These are phyloP conservation scores for Amanita polypyramis DNA, from an alignment of 768 basidiomycete genomes.

Conservation along the genomic window DNA sequence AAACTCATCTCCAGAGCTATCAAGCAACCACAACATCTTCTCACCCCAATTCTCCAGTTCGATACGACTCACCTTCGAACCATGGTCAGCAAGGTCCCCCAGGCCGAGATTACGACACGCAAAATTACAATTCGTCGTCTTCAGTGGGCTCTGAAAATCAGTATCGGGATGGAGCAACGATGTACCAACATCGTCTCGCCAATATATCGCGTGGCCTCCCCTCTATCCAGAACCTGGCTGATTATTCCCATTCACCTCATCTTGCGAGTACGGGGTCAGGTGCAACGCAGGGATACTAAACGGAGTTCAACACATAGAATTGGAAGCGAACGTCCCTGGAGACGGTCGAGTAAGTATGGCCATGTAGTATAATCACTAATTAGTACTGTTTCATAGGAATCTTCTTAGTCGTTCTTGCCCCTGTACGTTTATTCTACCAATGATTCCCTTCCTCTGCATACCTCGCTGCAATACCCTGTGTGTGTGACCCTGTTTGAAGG, in stretches of 20 bases:
- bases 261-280: constrained; percentile 13
- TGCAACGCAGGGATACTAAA: constrained; percentile 4
- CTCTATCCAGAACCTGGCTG: constrained; percentile 16
- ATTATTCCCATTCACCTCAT: constrained; percentile 16
- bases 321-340: background rate
- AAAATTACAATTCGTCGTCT: background rate
- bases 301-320: constrained; percentile 3
- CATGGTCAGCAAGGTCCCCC: constrained; percentile 2
- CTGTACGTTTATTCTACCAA: background rate
- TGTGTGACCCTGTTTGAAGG: background rate
- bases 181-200: constrained; percentile 16
- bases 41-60: constrained; percentile 16
- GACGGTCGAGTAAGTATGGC: background rate
- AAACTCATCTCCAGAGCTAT: constrained; percentile 22
- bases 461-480: background rate
- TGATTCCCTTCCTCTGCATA: background rate
- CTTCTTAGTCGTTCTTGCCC: background rate
- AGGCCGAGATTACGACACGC: constrained; percentile 3
- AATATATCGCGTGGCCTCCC: constrained; percentile 15
- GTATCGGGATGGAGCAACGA: constrained; percentile 12
- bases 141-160: constrained; percentile 4
- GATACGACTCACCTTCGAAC: constrained; percentile 16
- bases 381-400: background rate
- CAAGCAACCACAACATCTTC: constrained; percentile 15
- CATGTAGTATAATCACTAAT: constrained; percentile 7